Conservation (phyloP, 176 grass and related monocot genomes). For the Carex kokanica region DNA sequence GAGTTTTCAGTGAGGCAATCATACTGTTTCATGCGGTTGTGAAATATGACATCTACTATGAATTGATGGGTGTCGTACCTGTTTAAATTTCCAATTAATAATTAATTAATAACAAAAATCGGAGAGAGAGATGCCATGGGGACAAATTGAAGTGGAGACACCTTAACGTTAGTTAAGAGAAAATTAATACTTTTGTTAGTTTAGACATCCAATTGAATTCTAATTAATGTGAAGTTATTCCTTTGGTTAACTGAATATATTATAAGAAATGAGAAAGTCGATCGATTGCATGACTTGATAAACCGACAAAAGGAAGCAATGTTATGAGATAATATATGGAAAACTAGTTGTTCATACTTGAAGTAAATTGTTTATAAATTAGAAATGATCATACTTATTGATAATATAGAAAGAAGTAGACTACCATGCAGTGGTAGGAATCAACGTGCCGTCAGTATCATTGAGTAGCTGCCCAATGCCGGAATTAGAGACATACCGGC, state of each 20-base stretch:
- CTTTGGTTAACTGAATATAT: background rate
- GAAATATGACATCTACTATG: slow-evolving; percentile 66
- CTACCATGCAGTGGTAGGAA: slow-evolving; percentile 53
- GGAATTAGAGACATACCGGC: slow-evolving; percentile 36
- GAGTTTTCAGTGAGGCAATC: slow-evolving; percentile 51
- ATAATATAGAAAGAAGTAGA: background rate
- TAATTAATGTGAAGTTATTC: background rate
- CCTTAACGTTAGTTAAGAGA: no score
- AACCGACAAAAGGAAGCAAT: background rate
- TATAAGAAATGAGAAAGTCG: background rate
- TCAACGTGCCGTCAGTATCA: slow-evolving; percentile 30
- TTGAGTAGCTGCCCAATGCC: slow-evolving; percentile 43
- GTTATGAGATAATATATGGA: background rate
- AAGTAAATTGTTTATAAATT: background rate
- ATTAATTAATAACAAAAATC: no score
- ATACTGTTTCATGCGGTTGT: slow-evolving; percentile 54
- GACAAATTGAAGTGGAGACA: no score
- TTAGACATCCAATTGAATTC: no score
- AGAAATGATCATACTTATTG: background rate
- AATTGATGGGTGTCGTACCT: slow-evolving; percentile 64
- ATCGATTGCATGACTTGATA: background rate
- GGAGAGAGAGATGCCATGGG: no score
- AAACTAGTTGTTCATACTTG: background rate
- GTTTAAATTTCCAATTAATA: background rate
- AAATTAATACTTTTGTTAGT: no score